A percentile compares a stretch with the other conserved stretches of the same genome.
These are phyloP conservation scores for Tulasnella sp. DNA, from an alignment of 768 basidiomycete genomes.

Conservation along the genomic window DNA sequence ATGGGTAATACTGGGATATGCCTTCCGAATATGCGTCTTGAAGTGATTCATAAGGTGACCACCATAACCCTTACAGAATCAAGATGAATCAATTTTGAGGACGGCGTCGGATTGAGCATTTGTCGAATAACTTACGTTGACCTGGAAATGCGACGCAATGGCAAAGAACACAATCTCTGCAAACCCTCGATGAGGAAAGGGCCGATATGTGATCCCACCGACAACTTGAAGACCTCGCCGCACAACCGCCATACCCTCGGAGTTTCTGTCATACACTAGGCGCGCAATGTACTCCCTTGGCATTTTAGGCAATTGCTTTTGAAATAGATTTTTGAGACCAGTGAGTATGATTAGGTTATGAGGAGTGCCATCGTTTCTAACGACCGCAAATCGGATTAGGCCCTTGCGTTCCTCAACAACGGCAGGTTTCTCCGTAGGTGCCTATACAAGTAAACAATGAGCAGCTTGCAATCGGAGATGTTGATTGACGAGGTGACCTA, in stretches of 20 bases:
- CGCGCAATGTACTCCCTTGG: slow-evolving; percentile 96
- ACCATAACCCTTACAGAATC: slow-evolving; percentile 70
- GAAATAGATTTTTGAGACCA: slow-evolving; percentile 93
- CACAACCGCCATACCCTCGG: slow-evolving; percentile 86
- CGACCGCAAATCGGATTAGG: slow-evolving; percentile 70
- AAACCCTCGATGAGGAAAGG: slow-evolving; percentile 87
- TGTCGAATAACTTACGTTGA: slow-evolving; percentile 51
- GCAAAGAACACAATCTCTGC: slow-evolving; percentile 99
- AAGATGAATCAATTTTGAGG: no score
- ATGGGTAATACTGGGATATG: slow-evolving; percentile 79
- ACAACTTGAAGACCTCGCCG: slow-evolving; percentile 93
- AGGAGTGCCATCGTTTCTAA: slow-evolving; percentile 67
- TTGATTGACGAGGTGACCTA: slow-evolving; percentile 22
- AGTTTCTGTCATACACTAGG: slow-evolving; percentile 83
- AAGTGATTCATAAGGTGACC: slow-evolving; percentile 98
- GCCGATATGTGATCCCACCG: slow-evolving; percentile 93
- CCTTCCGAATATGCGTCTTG: slow-evolving; percentile 77
- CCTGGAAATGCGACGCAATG: slow-evolving; percentile 90
- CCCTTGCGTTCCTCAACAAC: slow-evolving; percentile 66
- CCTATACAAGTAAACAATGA: slow-evolving; percentile 28
- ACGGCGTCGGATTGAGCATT: neutral
- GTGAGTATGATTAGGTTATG: slow-evolving; percentile 76
- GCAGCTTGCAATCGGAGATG: slow-evolving; percentile 6
- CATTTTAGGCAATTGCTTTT: slow-evolving; percentile 97
- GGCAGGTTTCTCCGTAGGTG: slow-evolving; percentile 54